Evolutionary conservation across 441 rosid genomes (phyloP), one percentile per base, ranked within the genome.

Genomic region (Brassica balearica): DNA sequence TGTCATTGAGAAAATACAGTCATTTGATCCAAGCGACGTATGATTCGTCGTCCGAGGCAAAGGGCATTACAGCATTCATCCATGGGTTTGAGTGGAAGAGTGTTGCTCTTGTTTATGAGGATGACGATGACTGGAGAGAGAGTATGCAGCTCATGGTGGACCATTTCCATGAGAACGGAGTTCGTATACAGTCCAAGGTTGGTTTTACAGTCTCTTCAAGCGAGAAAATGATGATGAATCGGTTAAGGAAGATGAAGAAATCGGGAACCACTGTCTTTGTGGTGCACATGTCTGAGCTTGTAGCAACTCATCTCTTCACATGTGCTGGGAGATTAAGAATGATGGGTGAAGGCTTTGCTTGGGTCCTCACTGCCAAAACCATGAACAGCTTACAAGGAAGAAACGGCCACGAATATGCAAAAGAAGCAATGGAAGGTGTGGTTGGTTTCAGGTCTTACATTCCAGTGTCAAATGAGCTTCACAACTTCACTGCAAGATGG

Each of bases 341-440:
- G 86, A 76, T 86, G 80, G 34, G 68, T 64, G 68, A 81, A 76
- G 88, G 88, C 19, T 87, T 83, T 83, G 84, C 64, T 56, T 88
- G 89, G 92, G 86, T 88, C 6, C 68, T 82, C 32, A 83, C 88
- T 0, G 77, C 63, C 1, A 70, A 68, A 75, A 87, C 46, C 55
- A 76, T 77, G 61, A 76, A 69, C 38, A 62, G 27, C 51, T 65
- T 88, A 11, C 15, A 32, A 22, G 32, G 32, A 14, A 75, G 32
- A 38, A 66, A 20, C 64, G 32, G 32, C 8, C 82, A 77, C 2
- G 38, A 71, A 14, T 23, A 77, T 0, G 11, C 60, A 6, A 76
- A 80, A 23, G 77, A 68, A 59, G 73, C 85, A 36, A 87, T 88
- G 88, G 87, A 84, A 79, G 88, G 90, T 55, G 81, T 84, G 55